A percentile compares a stretch with the other conserved stretches of the same genome.
Evolutionary conservation across 495 filamentous ascomycete genomes (phyloP).

Genomic region (Aspergillus baeticus): DNA sequence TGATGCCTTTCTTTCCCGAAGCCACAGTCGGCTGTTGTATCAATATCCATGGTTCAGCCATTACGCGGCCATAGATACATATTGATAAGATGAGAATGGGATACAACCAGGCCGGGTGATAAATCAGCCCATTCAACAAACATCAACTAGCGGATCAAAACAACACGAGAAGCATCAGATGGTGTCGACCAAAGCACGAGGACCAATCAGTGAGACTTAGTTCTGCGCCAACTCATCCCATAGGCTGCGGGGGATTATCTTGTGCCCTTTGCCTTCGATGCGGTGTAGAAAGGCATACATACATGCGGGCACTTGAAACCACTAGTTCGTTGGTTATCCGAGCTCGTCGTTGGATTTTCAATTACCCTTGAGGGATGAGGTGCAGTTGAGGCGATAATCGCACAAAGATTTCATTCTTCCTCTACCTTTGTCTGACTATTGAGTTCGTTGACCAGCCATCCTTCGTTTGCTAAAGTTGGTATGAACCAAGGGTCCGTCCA

Average conservation of each 20-base stretch:
- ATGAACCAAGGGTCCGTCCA: conserved; percentile 19
- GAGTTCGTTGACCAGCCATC: conserved; percentile 3
- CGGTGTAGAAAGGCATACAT: conserved; percentile 24
- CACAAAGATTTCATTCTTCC: no score
- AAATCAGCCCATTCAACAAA: background rate
- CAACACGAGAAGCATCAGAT: background rate
- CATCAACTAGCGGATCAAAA: background rate
- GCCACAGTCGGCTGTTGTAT: background rate
- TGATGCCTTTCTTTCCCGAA: background rate
- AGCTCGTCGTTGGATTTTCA: conserved; percentile 14
- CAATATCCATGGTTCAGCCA: no score
- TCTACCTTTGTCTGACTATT: no score
- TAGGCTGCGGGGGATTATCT: conserved; percentile 19
- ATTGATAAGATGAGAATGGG: no score
- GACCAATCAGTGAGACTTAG: conserved; percentile 6
- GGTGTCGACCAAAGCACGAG: background rate
- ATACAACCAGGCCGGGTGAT: no score
- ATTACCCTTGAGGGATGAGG: background rate
- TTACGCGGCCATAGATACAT: no score
- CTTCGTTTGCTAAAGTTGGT: background rate
- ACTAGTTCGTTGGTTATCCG: conserved; percentile 7
- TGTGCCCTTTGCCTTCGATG: conserved; percentile 26
- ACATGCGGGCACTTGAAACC: background rate
- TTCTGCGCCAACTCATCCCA: conserved; percentile 10
- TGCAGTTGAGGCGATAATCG: background rate